Base-by-base conservation (phyloP, 2,329 filamentous ascomycete genomes). In the Sordariomycetes sp. region DNA sequence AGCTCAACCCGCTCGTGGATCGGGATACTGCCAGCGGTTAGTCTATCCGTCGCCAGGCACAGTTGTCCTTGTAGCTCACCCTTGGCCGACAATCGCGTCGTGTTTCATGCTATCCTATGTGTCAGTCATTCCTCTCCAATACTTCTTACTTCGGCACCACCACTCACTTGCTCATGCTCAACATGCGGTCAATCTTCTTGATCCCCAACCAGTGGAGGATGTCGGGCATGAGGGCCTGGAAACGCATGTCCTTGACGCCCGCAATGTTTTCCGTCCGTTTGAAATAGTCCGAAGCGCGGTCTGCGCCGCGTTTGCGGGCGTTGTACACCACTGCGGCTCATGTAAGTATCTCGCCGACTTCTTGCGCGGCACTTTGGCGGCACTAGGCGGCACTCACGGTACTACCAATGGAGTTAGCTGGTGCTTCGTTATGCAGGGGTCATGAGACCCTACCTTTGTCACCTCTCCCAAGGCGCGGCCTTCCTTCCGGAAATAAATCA, bases 401-500 rank as follows among this genome's bases (percentile, higher is more conserved):
- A 70, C 66, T 70, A 42, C 32, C 33, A 40, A 24, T 12, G 8
- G 29, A 20, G 45, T 64, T 47, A 66, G 59, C 46, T 34, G 8
- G 20, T 7, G 19, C 10, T 7, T 17, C 21, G 25, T 15, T 33
- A 15, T 11, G 18, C 4, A 16, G 18, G 24, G 8, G 14, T 23
- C 15, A 9, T 7, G 18, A 12, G 23, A 28, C 36, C 26, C 8
- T 51, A 94, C 87, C 55, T 95, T 95, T 35, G 87, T 94, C 20
- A 98, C 92, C 58, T 98, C 92, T 34, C 92, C 92, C 6, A 96
- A 67, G 24, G 90, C 92, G 46, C 92, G 76, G 21, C 92, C 92
- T 65, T 98, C 92, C 58, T 98, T 98, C 46, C 92, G 79, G 75
- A 96, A 98, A 58, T 98, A 98, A 55, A 96, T 95, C 35, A 96